Conservation (phyloP, 2,329 filamentous ascomycete species). For the Emericellopsis cladophorae region DNA sequence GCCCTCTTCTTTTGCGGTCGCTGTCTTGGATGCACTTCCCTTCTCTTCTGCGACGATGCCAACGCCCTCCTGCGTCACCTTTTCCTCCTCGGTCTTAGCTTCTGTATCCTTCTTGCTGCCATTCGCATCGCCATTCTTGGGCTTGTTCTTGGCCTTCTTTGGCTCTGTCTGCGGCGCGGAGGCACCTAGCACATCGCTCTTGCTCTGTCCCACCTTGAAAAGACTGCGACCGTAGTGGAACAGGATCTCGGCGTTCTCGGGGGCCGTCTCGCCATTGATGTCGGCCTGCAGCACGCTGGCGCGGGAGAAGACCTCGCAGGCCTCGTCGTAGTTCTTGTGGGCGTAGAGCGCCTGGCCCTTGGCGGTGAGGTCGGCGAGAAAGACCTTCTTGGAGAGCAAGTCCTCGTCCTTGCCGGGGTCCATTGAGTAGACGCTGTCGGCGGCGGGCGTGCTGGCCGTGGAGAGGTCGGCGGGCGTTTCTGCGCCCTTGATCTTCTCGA, state of each 20-base stretch:
- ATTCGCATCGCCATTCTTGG: slow-evolving; percentile 11
- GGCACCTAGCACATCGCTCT: slow-evolving; percentile 86
- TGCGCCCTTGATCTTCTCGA: too few species aligned
- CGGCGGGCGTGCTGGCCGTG: too few species aligned
- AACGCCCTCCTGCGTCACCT: slow-evolving; percentile 31
- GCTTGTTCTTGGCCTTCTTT: slow-evolving; percentile 19
- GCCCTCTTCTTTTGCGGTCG: neutral
- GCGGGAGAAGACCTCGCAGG: slow-evolving; percentile 76
- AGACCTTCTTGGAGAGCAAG: slow-evolving; percentile 42
- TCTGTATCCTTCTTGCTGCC: slow-evolving; percentile 24
- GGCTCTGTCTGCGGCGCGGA: slow-evolving; percentile 43
- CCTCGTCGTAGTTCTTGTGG: slow-evolving; percentile 76
- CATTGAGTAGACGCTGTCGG: slow-evolving; percentile 5
- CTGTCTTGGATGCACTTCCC: slow-evolving; percentile 24
- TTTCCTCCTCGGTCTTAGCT: slow-evolving; percentile 27
- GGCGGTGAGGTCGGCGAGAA: slow-evolving; percentile 65
- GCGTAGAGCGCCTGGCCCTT: slow-evolving; percentile 77
- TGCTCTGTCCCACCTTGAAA: slow-evolving; percentile 86
- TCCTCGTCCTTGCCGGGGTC: slow-evolving; percentile 22
- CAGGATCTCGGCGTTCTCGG: slow-evolving; percentile 84
- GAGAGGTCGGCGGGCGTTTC: too few species aligned
- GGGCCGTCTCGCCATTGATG: slow-evolving; percentile 82
- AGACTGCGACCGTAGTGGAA: slow-evolving; percentile 90
- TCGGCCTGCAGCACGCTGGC: slow-evolving; percentile 84
- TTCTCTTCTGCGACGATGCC: slow-evolving; percentile 25